Evolutionary conservation across 345 rosid genomes (phyloP).

Genomic region (Kernera saxatilis): DNA sequence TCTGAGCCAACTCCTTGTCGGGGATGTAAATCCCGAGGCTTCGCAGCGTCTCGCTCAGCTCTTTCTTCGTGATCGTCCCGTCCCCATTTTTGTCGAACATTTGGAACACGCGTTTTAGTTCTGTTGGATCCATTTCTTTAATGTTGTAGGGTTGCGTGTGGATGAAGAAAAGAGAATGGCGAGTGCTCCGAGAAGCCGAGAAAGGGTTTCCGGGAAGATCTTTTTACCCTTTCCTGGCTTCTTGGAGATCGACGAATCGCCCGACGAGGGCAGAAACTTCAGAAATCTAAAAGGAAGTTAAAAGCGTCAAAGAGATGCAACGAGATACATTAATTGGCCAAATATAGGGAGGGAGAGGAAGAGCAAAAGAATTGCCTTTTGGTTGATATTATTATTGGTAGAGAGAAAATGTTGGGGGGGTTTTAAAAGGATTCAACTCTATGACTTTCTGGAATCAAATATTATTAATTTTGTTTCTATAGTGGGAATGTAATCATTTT

Average conservation of each 20-base stretch:
- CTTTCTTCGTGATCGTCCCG: conserved; percentile 59
- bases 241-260: background rate
- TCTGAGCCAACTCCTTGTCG: conserved; percentile 46
- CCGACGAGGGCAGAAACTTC: background rate
- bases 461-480: background rate
- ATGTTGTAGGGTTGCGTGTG: background rate
- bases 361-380: background rate
- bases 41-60: conserved; percentile 56
- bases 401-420: background rate
- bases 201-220: background rate
- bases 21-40: conserved; percentile 69
- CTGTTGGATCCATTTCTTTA: conserved; percentile 41
- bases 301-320: conserved; percentile 10
- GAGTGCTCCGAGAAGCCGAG: conserved; percentile 9
- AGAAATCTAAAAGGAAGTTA: background rate
- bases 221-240: conserved; percentile 5
- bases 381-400: conserved; percentile 1
- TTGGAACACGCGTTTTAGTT: conserved; percentile 64
- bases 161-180: background rate
- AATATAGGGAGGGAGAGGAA: background rate
- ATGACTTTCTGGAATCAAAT: background rate
- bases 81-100: conserved; percentile 82
- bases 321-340: background rate
- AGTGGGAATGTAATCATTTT: background rate
- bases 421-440: background rate